phyloP scores from a whole-genome alignment of 768 basidiomycete species.

The Boletus barrowsii region DNA sequence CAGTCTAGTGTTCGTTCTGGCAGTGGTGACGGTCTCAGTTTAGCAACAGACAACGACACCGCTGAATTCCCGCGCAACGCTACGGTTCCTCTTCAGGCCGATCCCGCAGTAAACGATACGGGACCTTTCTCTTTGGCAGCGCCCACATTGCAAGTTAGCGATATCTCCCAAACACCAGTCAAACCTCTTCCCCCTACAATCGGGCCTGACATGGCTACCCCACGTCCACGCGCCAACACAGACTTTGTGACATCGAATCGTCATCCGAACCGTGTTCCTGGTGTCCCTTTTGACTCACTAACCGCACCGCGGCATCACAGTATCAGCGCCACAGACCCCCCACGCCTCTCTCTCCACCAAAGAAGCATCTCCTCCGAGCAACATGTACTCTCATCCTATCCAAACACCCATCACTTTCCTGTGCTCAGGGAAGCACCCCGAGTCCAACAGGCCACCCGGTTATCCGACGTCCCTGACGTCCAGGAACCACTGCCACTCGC shows the following conservation, averaged over 20 bases:
- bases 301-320: slow-evolving; percentile 22
- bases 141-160: not conserved
- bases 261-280: slow-evolving; percentile 9
- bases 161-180: not conserved
- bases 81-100: not conserved
- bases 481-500: not conserved
- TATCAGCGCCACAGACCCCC: slow-evolving; percentile 6
- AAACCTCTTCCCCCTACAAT: slow-evolving; percentile 7
- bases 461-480: slow-evolving; percentile 1
- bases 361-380: slow-evolving; percentile 5
- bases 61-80: not conserved
- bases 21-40: slow-evolving; percentile 46
- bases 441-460: not conserved
- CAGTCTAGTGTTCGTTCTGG: slow-evolving; percentile 51
- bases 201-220: not conserved
- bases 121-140: not conserved
- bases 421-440: slow-evolving; percentile 4
- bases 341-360: not conserved
- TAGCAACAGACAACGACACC: slow-evolving; percentile 29
- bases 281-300: slow-evolving; percentile 4
- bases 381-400: not conserved
- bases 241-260: slow-evolving; percentile 12
- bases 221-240: slow-evolving; percentile 28
- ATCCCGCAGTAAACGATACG: not conserved
- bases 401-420: not conserved